Evolutionary conservation across 768 basidiomycete species (phyloP), one percentile per base, ranked within the genome.

Genomic region (Dentipellis fragilis): DNA sequence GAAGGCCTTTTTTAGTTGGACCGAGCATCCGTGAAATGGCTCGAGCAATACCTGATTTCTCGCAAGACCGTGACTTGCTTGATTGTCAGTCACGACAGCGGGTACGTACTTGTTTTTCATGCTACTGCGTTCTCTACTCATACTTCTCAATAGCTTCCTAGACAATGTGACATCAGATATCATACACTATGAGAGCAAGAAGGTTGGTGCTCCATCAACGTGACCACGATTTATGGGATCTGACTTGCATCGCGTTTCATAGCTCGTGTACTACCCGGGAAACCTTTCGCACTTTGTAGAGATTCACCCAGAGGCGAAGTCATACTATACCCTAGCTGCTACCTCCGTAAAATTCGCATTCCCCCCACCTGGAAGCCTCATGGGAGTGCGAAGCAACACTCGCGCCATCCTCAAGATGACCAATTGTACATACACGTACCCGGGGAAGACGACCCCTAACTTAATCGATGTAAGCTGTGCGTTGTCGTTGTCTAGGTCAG

Each of bases 121-220:
- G 14, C 47, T 8, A 0, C 17, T 4, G 14, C 29, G 49, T 34
- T 42, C 45, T 58, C n/a, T 48, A 45, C 45, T 53, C 10, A n/a
- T 58, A 46, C 38, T 57, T 29, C 3, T 17, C 54, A 6, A 14
- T 38, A 90, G 88, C 57, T 98, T 98, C 75, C 76, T 98, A 64
- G 94, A 97, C 73, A 85, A 88, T 71, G 84, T 96, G 54, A 94
- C 93, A 57, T 91, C 94, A 61, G 93, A 97, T 71, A 92, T 97
- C 65, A 93, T 97, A 59, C 94, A 96, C 75, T 98, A 96, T 73
- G 93, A 96, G 74, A 73, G 74, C 54, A 98, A 98, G 76, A 95
- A 93, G 78, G 87, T 81, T 11, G 12, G 5, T 34, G 29, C 29
- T 29, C 6, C 29, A 29, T 29, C 19, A n/a, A 34, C 50, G 29